Evolutionary conservation across 306 rosid species (phyloP).

Genomic region (Ormosia semicastrata): DNA sequence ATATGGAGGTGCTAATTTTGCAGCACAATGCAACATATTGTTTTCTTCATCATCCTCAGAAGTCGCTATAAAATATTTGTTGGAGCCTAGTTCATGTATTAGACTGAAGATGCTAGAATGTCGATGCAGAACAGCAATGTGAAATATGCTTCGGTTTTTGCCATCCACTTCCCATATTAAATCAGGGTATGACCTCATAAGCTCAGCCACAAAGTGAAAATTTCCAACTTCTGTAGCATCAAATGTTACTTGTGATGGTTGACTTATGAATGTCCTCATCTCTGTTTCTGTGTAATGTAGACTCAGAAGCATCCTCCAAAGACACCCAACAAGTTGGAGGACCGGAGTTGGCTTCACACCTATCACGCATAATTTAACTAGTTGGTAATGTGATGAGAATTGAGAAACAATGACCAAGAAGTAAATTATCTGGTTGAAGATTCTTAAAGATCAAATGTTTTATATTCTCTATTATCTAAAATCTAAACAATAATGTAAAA

Average conservation of each 20-base stretch:
- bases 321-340: conserved; percentile 33
- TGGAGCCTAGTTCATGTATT: conserved; percentile 25
- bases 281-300: neutral
- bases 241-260: conserved; percentile 34
- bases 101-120: conserved; percentile 37
- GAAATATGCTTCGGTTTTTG: conserved; percentile 35
- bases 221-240: conserved; percentile 41
- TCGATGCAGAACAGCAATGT: conserved; percentile 42
- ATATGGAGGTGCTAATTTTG: conserved; percentile 34
- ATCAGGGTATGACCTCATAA: conserved; percentile 35
- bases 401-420: neutral
- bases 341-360: conserved; percentile 3
- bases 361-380: neutral
- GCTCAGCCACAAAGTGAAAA: conserved; percentile 35
- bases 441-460: neutral
- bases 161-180: conserved; percentile 36
- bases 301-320: conserved; percentile 19
- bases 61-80: conserved; percentile 28
- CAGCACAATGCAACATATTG: conserved; percentile 40
- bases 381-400: neutral
- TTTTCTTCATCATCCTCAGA: conserved; percentile 22
- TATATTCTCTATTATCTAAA: neutral
- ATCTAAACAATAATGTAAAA: neutral
- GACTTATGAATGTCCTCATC: conserved; percentile 11
- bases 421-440: neutral